Evolutionary conservation across 225 moss, liverwort and hornwort genomes (phyloP).

Genomic region (Climacium dendroides): DNA sequence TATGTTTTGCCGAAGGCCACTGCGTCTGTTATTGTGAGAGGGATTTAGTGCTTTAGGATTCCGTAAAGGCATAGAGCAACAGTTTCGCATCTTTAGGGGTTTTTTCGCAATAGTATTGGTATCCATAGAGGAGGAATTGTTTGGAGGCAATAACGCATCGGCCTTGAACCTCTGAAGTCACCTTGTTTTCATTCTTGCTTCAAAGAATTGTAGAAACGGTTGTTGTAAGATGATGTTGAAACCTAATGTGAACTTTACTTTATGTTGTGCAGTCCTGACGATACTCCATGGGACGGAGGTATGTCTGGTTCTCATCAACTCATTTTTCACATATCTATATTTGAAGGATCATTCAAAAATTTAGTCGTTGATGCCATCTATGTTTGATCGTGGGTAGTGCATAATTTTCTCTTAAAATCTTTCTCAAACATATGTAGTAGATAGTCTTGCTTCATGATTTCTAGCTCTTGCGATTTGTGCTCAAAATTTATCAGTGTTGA

Average conservation of each 20-base stretch:
- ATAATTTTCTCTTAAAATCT: background rate
- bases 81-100: background rate
- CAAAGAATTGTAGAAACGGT: background rate
- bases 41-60: background rate
- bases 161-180: background rate
- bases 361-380: background rate
- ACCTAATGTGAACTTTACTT: background rate
- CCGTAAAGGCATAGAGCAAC: background rate
- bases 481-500: background rate
- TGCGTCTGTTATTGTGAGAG: background rate
- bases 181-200: background rate
- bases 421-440: background rate
- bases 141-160: background rate
- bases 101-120: background rate
- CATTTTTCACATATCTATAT: background rate
- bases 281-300: conserved; percentile 99
- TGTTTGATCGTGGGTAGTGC: background rate
- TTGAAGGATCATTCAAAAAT: background rate
- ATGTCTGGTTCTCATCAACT: background rate
- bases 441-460: background rate
- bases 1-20: too few species aligned
- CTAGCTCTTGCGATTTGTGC: background rate
- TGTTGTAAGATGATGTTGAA: background rate
- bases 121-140: background rate
- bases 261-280: conserved; percentile 75